Evolutionary conservation across 176 grass and related monocot species (phyloP).

Genomic region (Aegilops speltoides): DNA sequence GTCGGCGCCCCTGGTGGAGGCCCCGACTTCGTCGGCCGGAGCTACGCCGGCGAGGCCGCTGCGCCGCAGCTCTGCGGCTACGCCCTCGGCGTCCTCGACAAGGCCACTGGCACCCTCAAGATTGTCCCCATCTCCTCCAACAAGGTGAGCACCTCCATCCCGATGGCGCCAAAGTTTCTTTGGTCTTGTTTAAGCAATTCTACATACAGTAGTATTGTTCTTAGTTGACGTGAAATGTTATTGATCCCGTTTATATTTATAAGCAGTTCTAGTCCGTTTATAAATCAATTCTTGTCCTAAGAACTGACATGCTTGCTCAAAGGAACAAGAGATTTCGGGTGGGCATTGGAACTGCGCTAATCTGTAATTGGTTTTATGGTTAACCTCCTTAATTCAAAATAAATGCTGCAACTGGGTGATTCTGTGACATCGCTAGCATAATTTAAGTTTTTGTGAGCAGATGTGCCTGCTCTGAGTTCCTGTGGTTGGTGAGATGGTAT

Average conservation of each 20-base stretch:
- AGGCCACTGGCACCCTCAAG: slow-evolving; percentile 72
- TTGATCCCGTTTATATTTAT: neutral
- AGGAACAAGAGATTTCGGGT: neutral
- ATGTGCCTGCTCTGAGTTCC: neutral
- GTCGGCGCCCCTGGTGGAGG: slow-evolving; percentile 34
- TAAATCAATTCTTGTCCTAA: neutral
- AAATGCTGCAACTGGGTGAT: neutral
- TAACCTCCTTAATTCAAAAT: neutral
- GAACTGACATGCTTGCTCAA: neutral
- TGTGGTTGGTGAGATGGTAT: neutral
- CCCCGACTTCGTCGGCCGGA: slow-evolving; percentile 72
- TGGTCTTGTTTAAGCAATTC: no score
- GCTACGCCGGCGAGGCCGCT: slow-evolving; percentile 74
- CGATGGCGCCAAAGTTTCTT: neutral
- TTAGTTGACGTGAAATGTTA: neutral
- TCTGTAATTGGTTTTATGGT: neutral
- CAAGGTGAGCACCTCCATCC: slow-evolving; percentile 42
- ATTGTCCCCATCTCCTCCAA: slow-evolving; percentile 70
- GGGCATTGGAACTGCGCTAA: neutral
- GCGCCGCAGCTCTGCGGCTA: slow-evolving; percentile 63
- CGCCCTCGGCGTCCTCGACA: slow-evolving; percentile 80
- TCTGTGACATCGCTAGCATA: neutral
- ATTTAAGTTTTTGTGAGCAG: slow-evolving; percentile 1
- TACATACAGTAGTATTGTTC: neutral
- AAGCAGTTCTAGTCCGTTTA: neutral